Base-by-base conservation (phyloP, 108 stramenopile genomes). In the Skeletonema tropicum region DNA sequence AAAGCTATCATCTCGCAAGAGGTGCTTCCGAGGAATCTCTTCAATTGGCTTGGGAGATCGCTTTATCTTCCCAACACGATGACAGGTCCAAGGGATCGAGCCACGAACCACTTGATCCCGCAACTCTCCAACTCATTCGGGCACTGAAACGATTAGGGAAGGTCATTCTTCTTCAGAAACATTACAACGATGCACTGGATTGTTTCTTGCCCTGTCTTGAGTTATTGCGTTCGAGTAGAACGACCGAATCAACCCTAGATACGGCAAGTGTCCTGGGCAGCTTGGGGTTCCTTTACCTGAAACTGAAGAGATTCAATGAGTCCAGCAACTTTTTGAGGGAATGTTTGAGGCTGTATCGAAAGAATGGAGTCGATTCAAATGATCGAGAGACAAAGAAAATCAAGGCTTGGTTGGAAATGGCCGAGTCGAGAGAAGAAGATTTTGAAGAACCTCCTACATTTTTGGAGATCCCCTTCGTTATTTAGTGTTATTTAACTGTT, bases 131-230 rank as follows among this genome's bases (percentile, higher is more conserved):
- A 36, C 57, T 79, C 42, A 45, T 79, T 48, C 66, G 71, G 41
- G 72, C 71, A 13, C 59, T 79, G 58, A 79, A 79, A 64, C 66
- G 78, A 57, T 42, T 79, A 31, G 78, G 78, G 33, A 79, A 79
- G 57, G 78, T 72, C 30, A 48, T 35, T 30, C 61, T 79, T 8
- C 67, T 79, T 30, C 71, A 79, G 57, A 79, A 71, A 32, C 71
- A 79, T 29, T 73, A 79, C 67, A 68, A 30, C 42, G 60, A 72
- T 38, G 71, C 78, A 9, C 42, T 79, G 39, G 48, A 79, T 3
- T 79, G 78, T 68, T 79, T 79, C 52, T 65, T 79, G 41, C 78
- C 78, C 5, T 57, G 71, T 15, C 71, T 79, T 38, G 64, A 79
- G 59, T 19, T 79, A 42, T 23, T 79, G 48, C 46, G 78, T 57